phyloP scores from a whole-genome alignment of 208 protist species.

The Lotmaria passim region DNA sequence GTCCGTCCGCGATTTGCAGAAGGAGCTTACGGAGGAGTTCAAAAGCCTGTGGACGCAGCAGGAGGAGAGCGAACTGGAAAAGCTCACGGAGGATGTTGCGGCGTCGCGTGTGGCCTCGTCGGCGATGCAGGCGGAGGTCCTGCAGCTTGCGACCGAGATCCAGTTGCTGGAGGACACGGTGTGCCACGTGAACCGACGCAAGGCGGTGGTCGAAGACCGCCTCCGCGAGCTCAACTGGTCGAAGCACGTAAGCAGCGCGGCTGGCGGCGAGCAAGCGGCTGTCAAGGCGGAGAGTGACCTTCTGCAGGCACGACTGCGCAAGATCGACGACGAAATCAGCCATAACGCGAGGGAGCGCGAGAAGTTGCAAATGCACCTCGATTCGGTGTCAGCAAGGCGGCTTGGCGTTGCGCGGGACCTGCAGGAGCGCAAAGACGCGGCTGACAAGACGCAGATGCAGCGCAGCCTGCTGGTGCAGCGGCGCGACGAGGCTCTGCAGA shows the following conservation, averaged over 20 bases:
- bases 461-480: conserved; percentile 75
- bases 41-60: conserved; percentile 53
- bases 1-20: conserved; percentile 39
- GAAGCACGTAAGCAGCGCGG: conserved; percentile 37
- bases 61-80: conserved; percentile 78
- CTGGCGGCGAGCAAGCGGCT: conserved; percentile 47
- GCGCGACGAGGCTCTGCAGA: conserved; percentile 84
- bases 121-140: conserved; percentile 44
- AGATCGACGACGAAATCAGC: conserved; percentile 53
- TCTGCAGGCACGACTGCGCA: conserved; percentile 50
- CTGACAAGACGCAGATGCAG: conserved; percentile 67
- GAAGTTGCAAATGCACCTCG: conserved; percentile 48
- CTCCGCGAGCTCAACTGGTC: conserved; percentile 69
- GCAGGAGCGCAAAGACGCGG: conserved; percentile 68
- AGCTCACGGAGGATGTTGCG: conserved; percentile 53
- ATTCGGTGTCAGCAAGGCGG: conserved; percentile 46
- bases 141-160: conserved; percentile 70
- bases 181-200: conserved; percentile 57
- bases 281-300: conserved; percentile 59
- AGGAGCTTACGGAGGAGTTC: conserved; percentile 71
- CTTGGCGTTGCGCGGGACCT: conserved; percentile 40
- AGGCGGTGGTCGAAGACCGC: conserved; percentile 60
- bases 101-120: conserved; percentile 37
- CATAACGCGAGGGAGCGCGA: conserved; percentile 47
- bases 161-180: conserved; percentile 77